Evolutionary conservation across 2,329 filamentous ascomycete genomes (phyloP).

Genomic region (Grosmannia serpens): DNA sequence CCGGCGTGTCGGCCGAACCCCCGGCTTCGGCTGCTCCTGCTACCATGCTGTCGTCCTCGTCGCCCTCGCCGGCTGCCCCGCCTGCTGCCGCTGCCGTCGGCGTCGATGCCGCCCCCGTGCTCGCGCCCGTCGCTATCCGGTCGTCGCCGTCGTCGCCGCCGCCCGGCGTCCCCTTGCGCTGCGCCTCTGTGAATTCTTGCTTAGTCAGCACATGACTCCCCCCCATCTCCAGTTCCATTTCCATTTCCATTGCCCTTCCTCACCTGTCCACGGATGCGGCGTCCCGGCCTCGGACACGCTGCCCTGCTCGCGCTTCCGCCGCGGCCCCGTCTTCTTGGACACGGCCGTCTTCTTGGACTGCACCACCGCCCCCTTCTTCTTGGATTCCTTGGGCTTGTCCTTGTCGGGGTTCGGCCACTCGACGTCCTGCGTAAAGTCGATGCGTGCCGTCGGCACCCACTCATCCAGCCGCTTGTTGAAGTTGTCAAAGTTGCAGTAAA

Average conservation of each 20-base stretch:
- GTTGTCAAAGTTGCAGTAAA: constrained; percentile 96
- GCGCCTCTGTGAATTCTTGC: constrained; percentile 36
- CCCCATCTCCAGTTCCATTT: not conserved
- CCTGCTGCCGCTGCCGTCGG: not conserved
- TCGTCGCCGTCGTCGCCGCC: constrained; percentile 34
- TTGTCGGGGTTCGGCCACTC: constrained; percentile 95
- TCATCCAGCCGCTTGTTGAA: constrained; percentile 85
- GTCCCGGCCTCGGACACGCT: constrained; percentile 39
- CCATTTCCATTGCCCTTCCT: not conserved
- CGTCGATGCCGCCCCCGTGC: constrained; percentile 2
- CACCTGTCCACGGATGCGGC: constrained; percentile 39
- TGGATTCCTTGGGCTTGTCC: constrained; percentile 60
- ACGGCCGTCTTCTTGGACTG: constrained; percentile 38
- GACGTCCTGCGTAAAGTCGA: constrained; percentile 82
- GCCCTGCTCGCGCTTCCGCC: constrained; percentile 46
- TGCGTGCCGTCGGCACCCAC: constrained; percentile 74
- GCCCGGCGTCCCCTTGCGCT: constrained; percentile 25
- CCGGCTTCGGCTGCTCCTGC: constrained; percentile 22
- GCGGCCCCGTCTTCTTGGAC: constrained; percentile 45
- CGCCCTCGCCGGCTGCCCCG: constrained; percentile 37
- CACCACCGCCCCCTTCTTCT: constrained; percentile 44
- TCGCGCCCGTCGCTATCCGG: constrained; percentile 11
- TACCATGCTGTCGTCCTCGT: constrained; percentile 35
- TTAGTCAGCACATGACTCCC: not conserved
- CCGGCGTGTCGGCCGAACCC: constrained; percentile 15